Evolutionary conservation across 345 rosid species (phyloP), one percentile per base, ranked within the genome.

Genomic region (Sisymbrium irio): DNA sequence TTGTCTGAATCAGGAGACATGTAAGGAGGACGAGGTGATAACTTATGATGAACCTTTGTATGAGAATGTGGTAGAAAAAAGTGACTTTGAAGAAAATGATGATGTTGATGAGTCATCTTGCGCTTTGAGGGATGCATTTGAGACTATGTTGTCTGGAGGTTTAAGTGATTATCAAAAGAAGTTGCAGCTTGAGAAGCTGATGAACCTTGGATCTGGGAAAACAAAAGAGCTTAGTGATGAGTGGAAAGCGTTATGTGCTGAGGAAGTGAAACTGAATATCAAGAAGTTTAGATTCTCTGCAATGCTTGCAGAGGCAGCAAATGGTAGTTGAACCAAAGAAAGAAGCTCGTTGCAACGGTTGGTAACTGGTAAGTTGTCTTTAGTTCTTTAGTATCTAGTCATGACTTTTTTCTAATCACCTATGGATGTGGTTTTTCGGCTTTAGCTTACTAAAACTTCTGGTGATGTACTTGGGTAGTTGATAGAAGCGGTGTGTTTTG

Each of bases 91-190:
- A 33, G n/a, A n/a, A 25, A 35, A 62, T 3, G 42, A 36, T 20
- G 30, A 2, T n/a, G n/a, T n/a, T 46, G 58, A 66, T 18, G 76
- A 56, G 60, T 55, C 42, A 4, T n/a, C n/a, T n/a, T 55, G 30
- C n/a, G 56, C 25, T 49, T 12, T 76, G 45, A 9, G 55, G 20
- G 79, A 62, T 69, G 75, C 75, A 4, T 76, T 76, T 37, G 75
- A 69, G 66, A 63, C 71, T 15, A 4, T 63, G 20, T 6, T 69
- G 6, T 19, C 60, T 0, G 30, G 57, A 25, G 71, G 75, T 10
- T 53, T 69, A 20, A 54, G 66, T 27, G 75, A 63, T 12, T 63
- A 44, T 47, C 75, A 62, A 6, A 76, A 46, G 39, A 76, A 54
- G 50, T 9, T 13, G 44, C 35, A 22, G 28, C 28, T 62, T 13